A percentile compares a stretch with the other conserved stretches of the same genome.
Conservation (phyloP, 2,329 filamentous ascomycete species). For the Aspergillus pseudoterreus region DNA sequence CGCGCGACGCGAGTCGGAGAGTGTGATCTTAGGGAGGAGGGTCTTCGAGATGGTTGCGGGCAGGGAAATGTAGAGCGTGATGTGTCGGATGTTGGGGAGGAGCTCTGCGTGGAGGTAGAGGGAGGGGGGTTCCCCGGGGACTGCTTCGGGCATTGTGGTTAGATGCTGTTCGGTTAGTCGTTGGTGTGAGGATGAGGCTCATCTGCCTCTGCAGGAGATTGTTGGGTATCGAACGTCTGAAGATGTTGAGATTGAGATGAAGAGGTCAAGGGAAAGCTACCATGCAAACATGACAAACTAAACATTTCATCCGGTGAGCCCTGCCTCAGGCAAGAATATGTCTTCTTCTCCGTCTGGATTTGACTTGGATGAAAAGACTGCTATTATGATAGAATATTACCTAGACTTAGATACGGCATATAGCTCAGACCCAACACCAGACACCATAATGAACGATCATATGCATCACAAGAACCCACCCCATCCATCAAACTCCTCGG, state of each 20-base stretch:
- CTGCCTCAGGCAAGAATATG: not conserved
- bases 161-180: not conserved
- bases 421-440: too few species aligned
- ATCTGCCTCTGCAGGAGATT: too few species aligned
- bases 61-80: conserved; percentile 55
- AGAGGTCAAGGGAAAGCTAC: not conserved
- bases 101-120: conserved; percentile 57
- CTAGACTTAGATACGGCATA: not conserved
- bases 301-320: not conserved
- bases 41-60: conserved; percentile 14
- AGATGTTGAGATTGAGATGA: not conserved
- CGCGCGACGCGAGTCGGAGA: conserved; percentile 33
- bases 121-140: not conserved
- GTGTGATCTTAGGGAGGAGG: conserved; percentile 20
- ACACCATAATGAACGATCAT: not conserved
- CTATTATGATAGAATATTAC: not conserved
- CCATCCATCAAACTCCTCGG: conserved; percentile 61
- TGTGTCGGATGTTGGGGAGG: conserved; percentile 57
- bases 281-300: conserved; percentile 14
- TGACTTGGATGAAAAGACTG: too few species aligned
- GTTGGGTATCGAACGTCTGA: too few species aligned
- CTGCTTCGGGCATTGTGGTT: too few species aligned
- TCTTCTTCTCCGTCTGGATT: too few species aligned
- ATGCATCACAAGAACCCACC: conserved; percentile 43
- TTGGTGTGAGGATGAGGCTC: not conserved